Base-by-base conservation (phyloP, 495 filamentous ascomycete species). In the Penicillium samsonianum region DNA sequence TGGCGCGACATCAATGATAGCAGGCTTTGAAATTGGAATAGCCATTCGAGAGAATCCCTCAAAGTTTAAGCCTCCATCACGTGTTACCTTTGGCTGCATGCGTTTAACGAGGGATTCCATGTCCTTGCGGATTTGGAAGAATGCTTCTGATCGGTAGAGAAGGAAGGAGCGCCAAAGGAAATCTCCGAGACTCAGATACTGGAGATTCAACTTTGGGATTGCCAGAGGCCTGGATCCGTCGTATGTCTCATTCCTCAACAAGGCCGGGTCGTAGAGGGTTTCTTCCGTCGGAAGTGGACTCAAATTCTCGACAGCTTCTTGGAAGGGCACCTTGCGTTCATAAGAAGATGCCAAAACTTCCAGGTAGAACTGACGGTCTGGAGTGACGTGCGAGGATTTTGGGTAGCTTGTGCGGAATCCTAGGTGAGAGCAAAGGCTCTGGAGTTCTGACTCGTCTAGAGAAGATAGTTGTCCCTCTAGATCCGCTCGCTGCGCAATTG, bases 141-240 rank as follows among this genome's bases (percentile, higher is more conserved):
- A 98, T 3, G 94, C 84, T 71, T 99, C 94, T 59, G 86, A 91
- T 22, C 94, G 84, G 67, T 96, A 90, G 4, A 98, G 81, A 23
- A 94, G 80, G 63, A 98, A 88, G 14, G 93, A 90, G 37, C 94
- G 82, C 91, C 91, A 98, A 10, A 99, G 81, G 62, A 98, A 98
- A 69, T 99, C 94, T 4, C 94, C 92, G 33, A 96, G 84, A 8
- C 91, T 93, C 25, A 99, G 81, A 68, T 99, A 98, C 64, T 98
- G 94, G 40, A 99, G 80, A 66, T 96, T 98, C 48, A 98, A 74
- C 63, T 98, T 99, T 2, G 94, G 94, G 50, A 99, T 86, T 6
- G 94, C 90, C 46, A 99, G 78, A 10, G 94, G 92, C 25, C 84
- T 84, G 35, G 92, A 91, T 37, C 93, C 94, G 70, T 96, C 86